A percentile compares a stretch with the other conserved stretches of the same genome.
Evolutionary conservation across 1,139 yeast species (phyloP).

Genomic region (Saccharomycopsis hybrid): DNA sequence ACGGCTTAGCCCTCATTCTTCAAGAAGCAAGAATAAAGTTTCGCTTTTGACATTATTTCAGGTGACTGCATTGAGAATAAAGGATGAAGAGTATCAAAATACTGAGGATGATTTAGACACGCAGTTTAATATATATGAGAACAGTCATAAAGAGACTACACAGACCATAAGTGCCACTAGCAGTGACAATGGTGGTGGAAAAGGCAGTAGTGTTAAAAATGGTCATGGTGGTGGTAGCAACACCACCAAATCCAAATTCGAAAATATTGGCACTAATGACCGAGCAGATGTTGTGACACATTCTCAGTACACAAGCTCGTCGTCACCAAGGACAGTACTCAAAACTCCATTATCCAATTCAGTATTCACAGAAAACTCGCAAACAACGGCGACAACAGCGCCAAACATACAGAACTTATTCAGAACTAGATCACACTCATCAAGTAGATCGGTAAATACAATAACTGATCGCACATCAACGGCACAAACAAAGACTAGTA

Average conservation of each 20-base stretch:
- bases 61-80: constrained; percentile 25
- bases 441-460: constrained; percentile 16
- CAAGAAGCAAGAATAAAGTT: constrained; percentile 18
- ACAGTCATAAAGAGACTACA: constrained; percentile 6
- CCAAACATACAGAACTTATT: no score
- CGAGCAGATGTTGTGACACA: constrained; percentile 26
- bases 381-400: no score
- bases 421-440: constrained; percentile 14
- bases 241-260: no score
- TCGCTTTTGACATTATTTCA: constrained; percentile 27
- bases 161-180: no score
- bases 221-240: no score
- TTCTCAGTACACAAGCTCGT: constrained; percentile 20
- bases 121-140: constrained; percentile 19
- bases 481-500: no score
- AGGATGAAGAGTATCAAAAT: constrained; percentile 16
- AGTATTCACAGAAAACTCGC: no score
- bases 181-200: no score
- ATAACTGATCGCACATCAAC: no score
- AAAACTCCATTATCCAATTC: neutral
- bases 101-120: constrained; percentile 13
- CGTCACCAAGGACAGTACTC: constrained; percentile 22
- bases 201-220: no score
- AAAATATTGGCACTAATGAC: no score
- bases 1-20: neutral